These are phyloP conservation scores for Fusarium nelsonii DNA, from an alignment of 2,329 filamentous ascomycete genomes.

Conservation along the genomic window DNA sequence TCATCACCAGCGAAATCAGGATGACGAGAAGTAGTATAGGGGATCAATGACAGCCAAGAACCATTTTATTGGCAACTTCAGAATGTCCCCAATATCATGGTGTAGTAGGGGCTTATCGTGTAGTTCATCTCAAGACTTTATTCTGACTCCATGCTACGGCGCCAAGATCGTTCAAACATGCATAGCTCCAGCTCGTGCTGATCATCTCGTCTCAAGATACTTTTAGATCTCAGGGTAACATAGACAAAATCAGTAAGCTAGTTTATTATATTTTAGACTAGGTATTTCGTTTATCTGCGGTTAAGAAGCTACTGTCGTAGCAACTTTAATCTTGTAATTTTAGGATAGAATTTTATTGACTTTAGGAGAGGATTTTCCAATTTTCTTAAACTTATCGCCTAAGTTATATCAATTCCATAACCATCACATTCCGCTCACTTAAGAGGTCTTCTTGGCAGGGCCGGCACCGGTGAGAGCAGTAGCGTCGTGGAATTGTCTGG, in stretches of 20 bases:
- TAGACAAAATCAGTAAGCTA: background rate
- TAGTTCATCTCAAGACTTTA: background rate
- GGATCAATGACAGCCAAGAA: background rate
- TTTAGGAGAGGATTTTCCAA: slow-evolving; percentile 7
- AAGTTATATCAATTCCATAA: slow-evolving; percentile 5
- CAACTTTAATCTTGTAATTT: background rate
- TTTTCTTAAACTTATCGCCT: slow-evolving; percentile 5
- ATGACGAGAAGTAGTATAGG: background rate
- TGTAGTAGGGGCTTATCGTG: background rate
- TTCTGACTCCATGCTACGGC: background rate
- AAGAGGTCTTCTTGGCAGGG: slow-evolving; percentile 63
- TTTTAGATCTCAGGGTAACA: too few species aligned
- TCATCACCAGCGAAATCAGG: slow-evolving; percentile 19
- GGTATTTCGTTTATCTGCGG: too few species aligned
- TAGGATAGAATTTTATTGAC: background rate
- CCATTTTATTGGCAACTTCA: background rate
- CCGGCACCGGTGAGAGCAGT: slow-evolving; percentile 78
- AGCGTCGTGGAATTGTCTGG: slow-evolving; percentile 79
- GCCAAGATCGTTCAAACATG: background rate
- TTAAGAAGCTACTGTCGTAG: too few species aligned
- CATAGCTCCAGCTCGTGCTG: background rate
- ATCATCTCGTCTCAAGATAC: background rate
- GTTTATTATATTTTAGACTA: background rate
- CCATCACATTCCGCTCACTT: slow-evolving; percentile 36
- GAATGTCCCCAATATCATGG: background rate